Conservation (phyloP, 169 alveolate species). For the Cryptosporidium sp. region DNA sequence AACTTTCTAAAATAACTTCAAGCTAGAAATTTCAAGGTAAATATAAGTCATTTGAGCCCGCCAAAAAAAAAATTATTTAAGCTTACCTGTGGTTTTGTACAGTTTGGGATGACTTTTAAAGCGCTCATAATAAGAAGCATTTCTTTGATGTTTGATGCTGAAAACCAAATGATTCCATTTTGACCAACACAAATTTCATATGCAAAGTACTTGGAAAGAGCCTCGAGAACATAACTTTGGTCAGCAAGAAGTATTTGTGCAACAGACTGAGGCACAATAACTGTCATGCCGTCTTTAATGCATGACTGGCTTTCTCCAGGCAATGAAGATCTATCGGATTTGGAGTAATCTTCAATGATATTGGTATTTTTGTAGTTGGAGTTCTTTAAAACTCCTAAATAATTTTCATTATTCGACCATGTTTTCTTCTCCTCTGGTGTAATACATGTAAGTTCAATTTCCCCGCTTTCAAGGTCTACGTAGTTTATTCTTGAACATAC, state of each 20-base stretch:
- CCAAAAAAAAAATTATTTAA: background rate
- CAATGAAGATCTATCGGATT: background rate
- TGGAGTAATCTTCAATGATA: conserved; percentile 3
- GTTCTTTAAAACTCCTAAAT: conserved; percentile 59
- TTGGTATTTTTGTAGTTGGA: conserved; percentile 14
- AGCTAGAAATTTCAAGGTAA: conserved; percentile 8
- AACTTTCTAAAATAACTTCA: conserved; percentile 33
- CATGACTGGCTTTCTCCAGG: conserved; percentile 22
- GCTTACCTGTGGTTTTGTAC: conserved; percentile 66
- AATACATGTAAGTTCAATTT: conserved; percentile 59
- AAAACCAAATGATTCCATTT: conserved; percentile 58
- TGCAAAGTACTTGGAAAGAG: conserved; percentile 53
- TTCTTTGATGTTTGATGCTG: conserved; percentile 33
- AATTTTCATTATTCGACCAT: conserved; percentile 73
- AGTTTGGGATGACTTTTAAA: conserved; percentile 28
- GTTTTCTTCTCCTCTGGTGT: conserved; percentile 69
- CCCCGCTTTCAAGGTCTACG: conserved; percentile 58
- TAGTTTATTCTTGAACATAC: conserved; percentile 42
- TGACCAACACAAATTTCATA: conserved; percentile 72
- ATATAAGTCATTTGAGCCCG: background rate
- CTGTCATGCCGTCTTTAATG: conserved; percentile 59
- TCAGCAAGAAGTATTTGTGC: conserved; percentile 63
- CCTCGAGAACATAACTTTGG: conserved; percentile 30
- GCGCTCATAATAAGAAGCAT: conserved; percentile 60
- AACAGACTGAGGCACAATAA: conserved; percentile 41